Evolutionary conservation across 2,329 filamentous ascomycete species (phyloP), one percentile per base, ranked within the genome.

Genomic region (Trichoderma pleuroti): DNA sequence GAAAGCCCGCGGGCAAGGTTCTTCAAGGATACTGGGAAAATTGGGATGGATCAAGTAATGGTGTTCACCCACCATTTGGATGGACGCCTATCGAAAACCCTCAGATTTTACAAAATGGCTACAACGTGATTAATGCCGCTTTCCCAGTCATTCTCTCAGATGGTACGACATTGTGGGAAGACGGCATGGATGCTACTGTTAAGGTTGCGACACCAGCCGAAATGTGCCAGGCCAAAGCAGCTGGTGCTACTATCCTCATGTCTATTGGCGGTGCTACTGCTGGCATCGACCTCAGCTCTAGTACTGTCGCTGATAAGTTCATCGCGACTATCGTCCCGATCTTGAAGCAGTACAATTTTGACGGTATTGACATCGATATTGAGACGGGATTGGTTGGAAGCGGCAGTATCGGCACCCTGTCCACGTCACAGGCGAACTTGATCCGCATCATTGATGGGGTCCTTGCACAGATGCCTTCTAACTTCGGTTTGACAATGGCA

Each of bases 401-500:
- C 72, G 78, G 78, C 69, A 74, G 72, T 73, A 76, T 80, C 69
- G 74, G 70, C 65, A 72, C 72, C 2, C 72, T 80, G 49, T 80
- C 79, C 16, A 74, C 78, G 1, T 76, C 77, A 14, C 79, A 80
- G 67, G 42, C 74, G 49, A 80, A 80, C 74, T 73, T 80, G 36
- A 79, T 80, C 71, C 76, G 78, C 72, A 76, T 80, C 72, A 80
- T 80, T 46, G 79, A 80, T 70, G 78, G 79, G 65, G 64, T 80
- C n/a, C 79, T 80, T 21, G 78, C 74, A 6, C 70, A 84, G 73
- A 85, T 88, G 62, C 89, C 89, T 78, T 86, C 84, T 68, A 91
- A 79, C 30, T 85, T 84, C 12, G 89, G 90, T 24, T 84, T 89
- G 57, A 89, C 86, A 46, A 88, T 82, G 75, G 80, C 80, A 5